Conservation (phyloP, 257 asterid species). For the Solanum rostratum region DNA sequence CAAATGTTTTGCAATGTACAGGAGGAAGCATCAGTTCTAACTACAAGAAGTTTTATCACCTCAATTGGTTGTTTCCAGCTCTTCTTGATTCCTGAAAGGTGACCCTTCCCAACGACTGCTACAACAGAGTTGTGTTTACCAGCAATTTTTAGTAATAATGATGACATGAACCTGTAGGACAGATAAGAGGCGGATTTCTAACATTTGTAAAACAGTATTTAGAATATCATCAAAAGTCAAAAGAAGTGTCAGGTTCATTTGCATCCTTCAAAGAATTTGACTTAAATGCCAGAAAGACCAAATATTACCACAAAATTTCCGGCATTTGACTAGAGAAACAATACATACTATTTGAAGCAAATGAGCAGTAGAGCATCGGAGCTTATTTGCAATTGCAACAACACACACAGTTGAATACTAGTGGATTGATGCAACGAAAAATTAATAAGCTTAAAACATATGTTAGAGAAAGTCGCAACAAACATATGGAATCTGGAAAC, state of each 20-base stretch:
- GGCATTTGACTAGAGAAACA: neutral
- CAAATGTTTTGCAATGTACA: neutral
- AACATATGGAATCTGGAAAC: neutral
- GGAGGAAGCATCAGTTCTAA: neutral
- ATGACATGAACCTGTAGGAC: constrained; percentile 65
- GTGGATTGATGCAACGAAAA: neutral
- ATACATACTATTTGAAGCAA: neutral
- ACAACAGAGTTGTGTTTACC: constrained; percentile 79
- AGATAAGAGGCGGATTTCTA: neutral
- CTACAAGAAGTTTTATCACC: constrained; percentile 23
- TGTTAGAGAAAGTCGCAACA: neutral
- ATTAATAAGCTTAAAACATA: neutral
- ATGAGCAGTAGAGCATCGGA: neutral
- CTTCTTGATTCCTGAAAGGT: constrained; percentile 66
- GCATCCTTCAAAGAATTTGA: neutral
- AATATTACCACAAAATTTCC: neutral
- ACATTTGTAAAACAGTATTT: neutral
- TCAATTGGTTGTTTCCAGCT: constrained; percentile 82
- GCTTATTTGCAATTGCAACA: neutral
- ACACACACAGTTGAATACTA: neutral
- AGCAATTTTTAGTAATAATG: constrained; percentile 51
- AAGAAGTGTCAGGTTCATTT: neutral
- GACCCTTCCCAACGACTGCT: constrained; percentile 95
- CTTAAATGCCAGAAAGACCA: neutral
- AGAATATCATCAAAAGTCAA: neutral